Evolutionary conservation across 1,139 yeast genomes (phyloP).

Genomic region (Sugiyamaella sp.): DNA sequence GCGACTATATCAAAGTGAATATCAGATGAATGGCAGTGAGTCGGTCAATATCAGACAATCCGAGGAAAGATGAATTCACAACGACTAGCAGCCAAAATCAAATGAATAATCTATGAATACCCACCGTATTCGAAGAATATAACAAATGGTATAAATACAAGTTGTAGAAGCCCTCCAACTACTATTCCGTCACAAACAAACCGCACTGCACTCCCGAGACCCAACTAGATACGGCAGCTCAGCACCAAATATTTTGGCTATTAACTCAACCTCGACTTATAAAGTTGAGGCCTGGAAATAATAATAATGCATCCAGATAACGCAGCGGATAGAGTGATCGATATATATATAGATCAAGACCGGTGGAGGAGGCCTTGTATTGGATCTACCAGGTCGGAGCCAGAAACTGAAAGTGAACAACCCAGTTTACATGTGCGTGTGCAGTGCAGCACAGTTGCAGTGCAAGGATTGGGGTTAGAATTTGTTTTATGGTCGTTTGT

Average conservation of each 20-base stretch:
- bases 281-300: not conserved
- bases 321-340: not conserved
- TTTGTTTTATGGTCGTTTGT: not conserved
- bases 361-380: not conserved
- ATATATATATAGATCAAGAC: not conserved
- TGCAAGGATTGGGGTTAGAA: not conserved
- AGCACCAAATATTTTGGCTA: not conserved
- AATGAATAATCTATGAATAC: not conserved
- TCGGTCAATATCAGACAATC: too few relatives aligned
- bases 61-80: too few relatives aligned
- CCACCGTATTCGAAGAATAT: not conserved
- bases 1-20: not conserved
- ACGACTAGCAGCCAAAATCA: not conserved
- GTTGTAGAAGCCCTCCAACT: not conserved
- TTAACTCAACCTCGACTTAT: not conserved
- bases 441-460: conserved; percentile 1
- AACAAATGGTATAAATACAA: not conserved
- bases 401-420: conserved; percentile 1
- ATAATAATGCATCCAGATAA: not conserved
- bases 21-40: not conserved
- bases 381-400: not conserved
- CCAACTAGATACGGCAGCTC: not conserved
- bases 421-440: not conserved
- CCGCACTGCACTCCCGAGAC: not conserved
- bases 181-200: not conserved